A percentile compares a stretch with the other conserved stretches of the same genome.
These are phyloP conservation scores for Citrullus mucosospermus DNA, from an alignment of 306 rosid species.

Conservation along the genomic window DNA sequence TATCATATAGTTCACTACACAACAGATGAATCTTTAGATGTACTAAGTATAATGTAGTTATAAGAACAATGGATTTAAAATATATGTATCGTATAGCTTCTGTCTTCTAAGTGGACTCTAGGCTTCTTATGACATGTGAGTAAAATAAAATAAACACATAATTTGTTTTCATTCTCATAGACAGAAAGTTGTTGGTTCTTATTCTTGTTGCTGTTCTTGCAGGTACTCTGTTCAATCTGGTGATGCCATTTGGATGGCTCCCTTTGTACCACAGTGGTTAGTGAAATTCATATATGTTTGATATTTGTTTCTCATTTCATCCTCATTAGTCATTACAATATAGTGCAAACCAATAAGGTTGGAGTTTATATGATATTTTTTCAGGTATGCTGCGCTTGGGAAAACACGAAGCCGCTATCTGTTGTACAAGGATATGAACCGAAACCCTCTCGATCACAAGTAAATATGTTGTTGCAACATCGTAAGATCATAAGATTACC, in stretches of 20 bases:
- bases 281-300: neutral
- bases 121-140: neutral
- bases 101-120: neutral
- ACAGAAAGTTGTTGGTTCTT: neutral
- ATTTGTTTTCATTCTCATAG: neutral
- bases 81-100: neutral
- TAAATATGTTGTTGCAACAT: neutral
- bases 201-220: neutral
- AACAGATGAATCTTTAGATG: neutral
- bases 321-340: neutral
- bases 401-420: slow-evolving; percentile 70
- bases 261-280: slow-evolving; percentile 92
- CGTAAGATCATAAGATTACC: neutral
- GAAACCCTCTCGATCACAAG: slow-evolving; percentile 36
- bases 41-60: neutral
- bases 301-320: neutral
- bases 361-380: neutral
- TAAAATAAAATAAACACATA: neutral
- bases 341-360: neutral
- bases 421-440: slow-evolving; percentile 78
- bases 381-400: slow-evolving; percentile 95
- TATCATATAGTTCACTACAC: neutral
- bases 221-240: slow-evolving; percentile 97
- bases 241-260: slow-evolving; percentile 98
- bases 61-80: neutral